phyloP scores from a whole-genome alignment of 1,284 basidiomycete species.

The Cutaneotrichosporon spelunceum region DNA sequence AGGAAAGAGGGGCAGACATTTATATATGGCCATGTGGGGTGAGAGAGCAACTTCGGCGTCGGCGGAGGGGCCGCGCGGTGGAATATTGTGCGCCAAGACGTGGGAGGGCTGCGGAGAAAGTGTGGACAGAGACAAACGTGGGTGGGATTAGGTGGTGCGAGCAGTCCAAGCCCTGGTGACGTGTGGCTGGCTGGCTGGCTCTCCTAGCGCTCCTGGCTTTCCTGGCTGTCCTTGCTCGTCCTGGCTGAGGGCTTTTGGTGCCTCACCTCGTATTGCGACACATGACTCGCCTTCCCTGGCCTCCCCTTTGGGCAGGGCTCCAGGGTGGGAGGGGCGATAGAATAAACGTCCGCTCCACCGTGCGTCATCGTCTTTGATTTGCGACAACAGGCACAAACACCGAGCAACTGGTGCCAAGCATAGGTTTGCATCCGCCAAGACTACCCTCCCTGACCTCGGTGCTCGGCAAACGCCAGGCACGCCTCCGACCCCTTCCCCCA shows the following conservation, averaged over 20 bases:
- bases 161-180: too few relatives aligned
- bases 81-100: conserved; percentile 2
- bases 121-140: neutral
- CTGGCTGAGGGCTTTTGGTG: too few relatives aligned
- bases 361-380: too few relatives aligned
- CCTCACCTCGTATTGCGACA: too few relatives aligned
- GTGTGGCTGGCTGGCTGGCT: too few relatives aligned
- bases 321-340: too few relatives aligned
- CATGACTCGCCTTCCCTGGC: too few relatives aligned
- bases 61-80: neutral
- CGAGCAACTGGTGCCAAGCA: neutral
- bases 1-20: neutral
- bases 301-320: too few relatives aligned
- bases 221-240: too few relatives aligned
- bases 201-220: too few relatives aligned
- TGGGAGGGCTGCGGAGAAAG: neutral
- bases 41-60: neutral
- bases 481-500: neutral
- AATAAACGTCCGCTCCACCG: too few relatives aligned
- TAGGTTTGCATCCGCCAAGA: neutral
- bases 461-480: conserved; percentile 6
- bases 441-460: neutral
- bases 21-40: neutral
- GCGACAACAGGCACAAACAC: neutral
- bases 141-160: too few relatives aligned